Conservation (phyloP, 495 filamentous ascomycete species). For the Penicillium ochrochloron region DNA sequence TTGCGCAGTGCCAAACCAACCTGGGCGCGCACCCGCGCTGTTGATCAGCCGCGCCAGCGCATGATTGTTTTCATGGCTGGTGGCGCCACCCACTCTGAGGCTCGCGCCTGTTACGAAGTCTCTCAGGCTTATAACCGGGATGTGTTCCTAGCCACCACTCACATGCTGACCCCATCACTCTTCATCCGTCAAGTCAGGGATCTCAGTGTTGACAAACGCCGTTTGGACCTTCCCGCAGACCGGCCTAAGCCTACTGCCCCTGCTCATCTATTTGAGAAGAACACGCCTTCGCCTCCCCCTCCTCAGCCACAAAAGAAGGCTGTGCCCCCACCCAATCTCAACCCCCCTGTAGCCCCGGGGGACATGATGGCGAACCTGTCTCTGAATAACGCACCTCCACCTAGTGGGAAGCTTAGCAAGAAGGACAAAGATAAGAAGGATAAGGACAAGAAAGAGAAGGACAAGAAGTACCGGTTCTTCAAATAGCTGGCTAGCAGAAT, state of each 20-base stretch:
- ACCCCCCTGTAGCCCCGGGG: conserved; percentile 54
- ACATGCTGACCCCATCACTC: conserved; percentile 83
- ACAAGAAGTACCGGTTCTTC: conserved; percentile 81
- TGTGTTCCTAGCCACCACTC: conserved; percentile 86
- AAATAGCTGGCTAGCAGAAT: conserved; percentile 43
- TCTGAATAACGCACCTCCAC: conserved; percentile 40
- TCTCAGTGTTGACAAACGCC: conserved; percentile 71
- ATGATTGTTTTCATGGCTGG: conserved; percentile 96
- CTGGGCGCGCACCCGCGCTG: conserved; percentile 83
- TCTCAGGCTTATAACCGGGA: conserved; percentile 72
- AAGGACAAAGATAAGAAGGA: conserved; percentile 57
- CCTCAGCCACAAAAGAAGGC: conserved; percentile 44
- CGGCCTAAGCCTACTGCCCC: conserved; percentile 79
- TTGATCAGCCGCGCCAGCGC: conserved; percentile 82
- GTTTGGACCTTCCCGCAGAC: conserved; percentile 81
- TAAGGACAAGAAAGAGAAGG: conserved; percentile 65
- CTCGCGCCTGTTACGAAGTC: conserved; percentile 87
- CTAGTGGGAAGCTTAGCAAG: conserved; percentile 36
- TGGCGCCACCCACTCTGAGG: conserved; percentile 90
- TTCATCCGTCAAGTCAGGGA: conserved; percentile 84
- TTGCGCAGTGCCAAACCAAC: conserved; percentile 88
- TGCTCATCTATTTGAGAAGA: conserved; percentile 83
- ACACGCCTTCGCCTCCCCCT: conserved; percentile 54
- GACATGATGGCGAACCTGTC: conserved; percentile 63
- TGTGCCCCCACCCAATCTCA: conserved; percentile 33